A percentile compares a stretch with the other conserved stretches of the same genome.
Conservation (phyloP, 1,139 yeast genomes). For the Meyerozyma carpophila region DNA sequence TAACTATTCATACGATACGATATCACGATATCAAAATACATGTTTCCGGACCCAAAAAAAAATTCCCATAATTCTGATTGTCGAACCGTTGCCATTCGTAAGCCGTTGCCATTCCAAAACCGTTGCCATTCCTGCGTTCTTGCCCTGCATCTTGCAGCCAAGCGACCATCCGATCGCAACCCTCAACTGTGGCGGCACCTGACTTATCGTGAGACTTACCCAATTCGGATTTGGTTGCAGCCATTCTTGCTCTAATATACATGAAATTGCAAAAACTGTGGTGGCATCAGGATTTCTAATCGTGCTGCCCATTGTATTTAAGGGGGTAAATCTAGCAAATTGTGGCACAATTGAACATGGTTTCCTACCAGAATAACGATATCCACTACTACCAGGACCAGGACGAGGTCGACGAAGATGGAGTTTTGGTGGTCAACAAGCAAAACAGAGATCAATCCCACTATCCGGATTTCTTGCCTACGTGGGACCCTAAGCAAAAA, state of each 20-base stretch:
- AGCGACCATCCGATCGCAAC: no score
- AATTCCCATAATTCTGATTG: no score
- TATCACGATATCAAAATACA: not conserved
- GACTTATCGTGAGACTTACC: slow-evolving; percentile 1
- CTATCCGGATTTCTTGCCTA: slow-evolving; percentile 41
- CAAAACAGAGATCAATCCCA: slow-evolving; percentile 17
- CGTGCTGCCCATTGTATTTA: not conserved
- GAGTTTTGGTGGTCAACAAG: slow-evolving; percentile 30
- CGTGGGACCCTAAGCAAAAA: slow-evolving; percentile 43
- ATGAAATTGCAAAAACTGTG: slow-evolving; percentile 1
- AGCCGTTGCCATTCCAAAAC: no score
- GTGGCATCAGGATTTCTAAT: slow-evolving; percentile 2
- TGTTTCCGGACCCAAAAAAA: not conserved
- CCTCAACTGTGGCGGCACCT: slow-evolving; percentile 1
- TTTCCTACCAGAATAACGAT: slow-evolving; percentile 22
- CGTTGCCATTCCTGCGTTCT: not conserved
- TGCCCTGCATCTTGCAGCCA: not conserved
- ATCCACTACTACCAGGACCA: slow-evolving; percentile 36
- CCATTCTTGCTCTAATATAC: not conserved
- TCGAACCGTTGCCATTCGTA: no score
- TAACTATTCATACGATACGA: not conserved
- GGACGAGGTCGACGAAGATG: slow-evolving; percentile 34
- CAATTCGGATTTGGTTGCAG: slow-evolving; percentile 1
- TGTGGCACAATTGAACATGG: not conserved
- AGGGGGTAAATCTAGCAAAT: no score